Evolutionary conservation across 2,329 filamentous ascomycete genomes (phyloP), one percentile per base, ranked within the genome.

Genomic region (Blastomyces parvus): DNA sequence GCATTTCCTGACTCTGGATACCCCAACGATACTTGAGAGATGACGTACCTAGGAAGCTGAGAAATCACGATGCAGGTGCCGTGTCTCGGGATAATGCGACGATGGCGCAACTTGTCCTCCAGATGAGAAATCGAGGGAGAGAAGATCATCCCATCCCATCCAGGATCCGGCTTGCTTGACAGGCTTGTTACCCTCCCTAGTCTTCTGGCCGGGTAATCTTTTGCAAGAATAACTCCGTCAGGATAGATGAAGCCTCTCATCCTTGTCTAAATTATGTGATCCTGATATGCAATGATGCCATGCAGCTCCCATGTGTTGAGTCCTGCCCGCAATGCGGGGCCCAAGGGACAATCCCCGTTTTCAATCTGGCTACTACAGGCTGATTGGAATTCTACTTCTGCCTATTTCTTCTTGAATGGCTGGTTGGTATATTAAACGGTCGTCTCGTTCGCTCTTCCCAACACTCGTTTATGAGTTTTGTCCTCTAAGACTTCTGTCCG

Each of bases 251-350:
- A 42, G 0, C 30, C n/a, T 40, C n/a, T 57, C 11, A 22, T 42
- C 33, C 40, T 22, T 25, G 30, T 36, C 13, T 13, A 58, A 13
- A 58, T 58, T 58, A 22, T 58, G 55, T 42, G 55, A 58, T 58
- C 42, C 11, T 58, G n/a, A 40, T 25, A 42, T 58, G 22, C 36
- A 22, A 58, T 58, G 55, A 36, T 58, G 55, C 55, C 55, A 58
- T 42, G 22, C 8, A 11, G 17, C 17, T 30, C 14, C 17, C 27
- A 13, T 3, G 11, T 17, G 5, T 19, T 7, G 55, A 13, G n/a
- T 42, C 33, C 25, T 27, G 55, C 55, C 55, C 55, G 36, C 55
- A 17, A 58, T 17, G 14, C 42, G n/a, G n/a, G n/a, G n/a, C 3
- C 33, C 55, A 36, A 42, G 6, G 30, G 13, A n/a, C 22, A 33